Base-by-base conservation (phyloP, 768 basidiomycete genomes). In the Lentinus brumalis region DNA sequence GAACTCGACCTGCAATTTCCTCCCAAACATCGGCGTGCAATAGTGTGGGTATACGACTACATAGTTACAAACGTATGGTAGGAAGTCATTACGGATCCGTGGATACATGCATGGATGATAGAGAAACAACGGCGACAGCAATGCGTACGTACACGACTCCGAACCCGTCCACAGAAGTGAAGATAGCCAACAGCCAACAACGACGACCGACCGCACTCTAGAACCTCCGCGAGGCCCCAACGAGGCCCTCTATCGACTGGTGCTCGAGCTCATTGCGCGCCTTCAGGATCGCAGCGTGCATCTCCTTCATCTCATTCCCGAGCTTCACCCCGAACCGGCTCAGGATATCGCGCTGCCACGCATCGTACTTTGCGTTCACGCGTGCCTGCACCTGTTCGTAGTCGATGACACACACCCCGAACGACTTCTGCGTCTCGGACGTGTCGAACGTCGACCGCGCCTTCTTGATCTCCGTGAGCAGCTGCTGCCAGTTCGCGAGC, bases 311-410 rank as follows among this genome's bases (percentile, higher is more conserved):
- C 56, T 89, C 89, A 61, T 89, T 89, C 4, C 94, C 94, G 58
- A 99, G 82, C 79, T 97, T 98, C 61, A 85, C 83, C 4, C 97
- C 96, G 70, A 98, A 98, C 50, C 94, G 82, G 63, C 86, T 88
- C 66, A 98, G 79, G 61, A 99, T 94, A 67, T 99, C 97, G 62
- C 90, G 82, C 79, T 98, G 96, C 96, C 97, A 98, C 18, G 93
- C 80, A 72, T 98, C 97, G 73, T 99, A 99, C 78, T 98, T 98
- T 61, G 96, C 94, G 74, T 98, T 98, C 69, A 99, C 97, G 66
- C 96, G 85, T 47, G 92, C 85, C 76, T 99, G 97, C 30, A 98
- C 97, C 74, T 96, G 96, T 74, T 98, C 96, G 74, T 98, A 99
- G 75, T 98, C 93, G 68, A 99, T 89, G 46, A 96, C 85, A 70